Evolutionary conservation across 2,329 filamentous ascomycete species (phyloP), one percentile per base, ranked within the genome.

Genomic region (Pseudofabraea citricarpa): DNA sequence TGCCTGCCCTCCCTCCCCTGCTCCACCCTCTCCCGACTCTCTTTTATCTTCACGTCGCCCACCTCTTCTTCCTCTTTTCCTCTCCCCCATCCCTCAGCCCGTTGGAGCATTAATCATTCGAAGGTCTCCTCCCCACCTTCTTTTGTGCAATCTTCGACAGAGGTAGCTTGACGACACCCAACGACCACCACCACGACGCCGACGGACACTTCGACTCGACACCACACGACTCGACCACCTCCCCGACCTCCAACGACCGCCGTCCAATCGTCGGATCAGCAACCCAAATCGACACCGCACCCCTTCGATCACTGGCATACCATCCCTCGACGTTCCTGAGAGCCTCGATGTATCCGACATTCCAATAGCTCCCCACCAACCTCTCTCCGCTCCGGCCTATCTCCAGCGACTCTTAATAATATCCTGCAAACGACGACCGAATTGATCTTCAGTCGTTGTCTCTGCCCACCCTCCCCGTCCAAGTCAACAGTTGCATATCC

Each of bases 91-190:
- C 43, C 42, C 47, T 31, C 19, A 16, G 31, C 46, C 43, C 20
- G 36, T 35, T 38, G 50, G 41, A 52, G 47, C 35, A 44, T 26
- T 41, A 40, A 49, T 47, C 38, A 41, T 47, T 48, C 50, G 52
- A 50, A 48, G 55, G 55, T 45, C 47, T 44, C 42, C 42, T 49
- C 51, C 46, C 51, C 48, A 47, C 55, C 52, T 48, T 54, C 53
- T 47, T 48, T 50, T 56, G 52, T 51, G 38, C 48, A 16, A 37
- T 37, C 35, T 37, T 37, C 35, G 35, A 37, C 35, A 37, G 35
- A 37, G 35, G 35, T 37, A 22, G 19, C 18, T 22, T 21, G 21
- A 32, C 29, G 29, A 32, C 32, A 29, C 31, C 41, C 42, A 21
- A 50, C 40, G 15, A 40, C 44, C 29, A 36, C 39, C 32, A 19